Evolutionary conservation across 805 yeast species (phyloP).

Genomic region (Ogataea henricii): DNA sequence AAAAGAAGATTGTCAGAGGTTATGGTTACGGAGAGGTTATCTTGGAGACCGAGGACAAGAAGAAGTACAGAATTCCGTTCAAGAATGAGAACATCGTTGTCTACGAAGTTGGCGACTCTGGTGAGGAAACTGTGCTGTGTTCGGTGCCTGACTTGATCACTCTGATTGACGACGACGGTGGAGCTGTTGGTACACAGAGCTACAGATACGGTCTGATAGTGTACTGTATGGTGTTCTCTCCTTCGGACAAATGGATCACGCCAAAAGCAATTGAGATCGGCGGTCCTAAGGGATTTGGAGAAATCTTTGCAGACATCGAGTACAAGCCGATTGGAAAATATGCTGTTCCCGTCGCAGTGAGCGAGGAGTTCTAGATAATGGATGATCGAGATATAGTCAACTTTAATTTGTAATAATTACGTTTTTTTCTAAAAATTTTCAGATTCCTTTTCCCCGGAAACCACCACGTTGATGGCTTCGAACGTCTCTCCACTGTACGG

Average conservation of each 20-base stretch:
- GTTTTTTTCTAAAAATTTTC: no score
- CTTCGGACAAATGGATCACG: slow-evolving; percentile 37
- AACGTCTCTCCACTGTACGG: slow-evolving; percentile 19
- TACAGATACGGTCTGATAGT: slow-evolving; percentile 46
- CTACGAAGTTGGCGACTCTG: slow-evolving; percentile 24
- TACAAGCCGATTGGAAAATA: slow-evolving; percentile 42
- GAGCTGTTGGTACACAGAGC: slow-evolving; percentile 49
- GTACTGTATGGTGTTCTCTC: slow-evolving; percentile 41
- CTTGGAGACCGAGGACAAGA: slow-evolving; percentile 22
- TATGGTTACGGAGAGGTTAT: slow-evolving; percentile 45
- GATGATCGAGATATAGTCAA: no score
- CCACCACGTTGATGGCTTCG: not conserved
- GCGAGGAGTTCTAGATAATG: slow-evolving; percentile 11
- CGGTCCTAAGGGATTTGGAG: slow-evolving; percentile 41
- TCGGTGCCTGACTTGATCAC: slow-evolving; percentile 46
- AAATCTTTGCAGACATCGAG: slow-evolving; percentile 36
- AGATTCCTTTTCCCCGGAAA: not conserved
- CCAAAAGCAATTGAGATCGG: slow-evolving; percentile 41
- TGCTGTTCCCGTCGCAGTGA: slow-evolving; percentile 17
- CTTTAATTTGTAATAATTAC: no score
- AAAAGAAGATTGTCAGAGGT: slow-evolving; percentile 41
- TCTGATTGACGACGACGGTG: slow-evolving; percentile 40
- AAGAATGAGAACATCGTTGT: slow-evolving; percentile 47
- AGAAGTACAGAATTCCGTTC: slow-evolving; percentile 38
- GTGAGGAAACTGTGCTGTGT: slow-evolving; percentile 32